phyloP scores from a whole-genome alignment of 2,329 filamentous ascomycete genomes.

The Aschersonia sp. region DNA sequence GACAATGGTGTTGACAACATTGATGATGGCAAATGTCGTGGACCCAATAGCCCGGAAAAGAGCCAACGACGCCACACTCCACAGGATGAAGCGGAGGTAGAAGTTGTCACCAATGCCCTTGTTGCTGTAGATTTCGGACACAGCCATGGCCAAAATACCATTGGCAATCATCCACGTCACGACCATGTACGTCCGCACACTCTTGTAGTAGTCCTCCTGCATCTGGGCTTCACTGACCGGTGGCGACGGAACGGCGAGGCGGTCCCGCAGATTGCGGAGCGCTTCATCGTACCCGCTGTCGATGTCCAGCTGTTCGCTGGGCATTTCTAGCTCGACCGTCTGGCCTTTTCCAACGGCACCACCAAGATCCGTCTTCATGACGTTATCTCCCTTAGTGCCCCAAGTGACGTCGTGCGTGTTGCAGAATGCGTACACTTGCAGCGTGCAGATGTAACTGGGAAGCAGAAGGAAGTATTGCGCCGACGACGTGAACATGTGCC shows the following conservation, averaged over 20 bases:
- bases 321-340: conserved; percentile 93
- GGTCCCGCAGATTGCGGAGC: conserved; percentile 85
- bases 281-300: conserved; percentile 96
- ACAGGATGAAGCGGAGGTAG: conserved; percentile 87
- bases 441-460: conserved; percentile 87
- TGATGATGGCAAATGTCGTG: conserved; percentile 70
- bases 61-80: conserved; percentile 76
- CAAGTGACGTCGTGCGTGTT: conserved; percentile 98
- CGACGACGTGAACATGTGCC: conserved; percentile 95
- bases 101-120: conserved; percentile 65
- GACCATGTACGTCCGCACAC: conserved; percentile 96
- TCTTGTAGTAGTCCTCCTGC: conserved; percentile 98
- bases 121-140: conserved; percentile 70
- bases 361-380: conserved; percentile 83
- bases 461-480: conserved; percentile 87
- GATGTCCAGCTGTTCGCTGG: conserved; percentile 93
- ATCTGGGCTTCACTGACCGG: conserved; percentile 59
- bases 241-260: conserved; percentile 61
- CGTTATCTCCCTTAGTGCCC: conserved; percentile 98
- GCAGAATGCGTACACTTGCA: conserved; percentile 98
- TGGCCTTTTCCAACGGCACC: conserved; percentile 65
- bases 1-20: conserved; percentile 68
- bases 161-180: conserved; percentile 89
- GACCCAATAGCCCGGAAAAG: conserved; percentile 78
- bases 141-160: conserved; percentile 82